Base-by-base conservation (phyloP, 768 basidiomycete species). In the Hygrophoropsis aurantiaca region DNA sequence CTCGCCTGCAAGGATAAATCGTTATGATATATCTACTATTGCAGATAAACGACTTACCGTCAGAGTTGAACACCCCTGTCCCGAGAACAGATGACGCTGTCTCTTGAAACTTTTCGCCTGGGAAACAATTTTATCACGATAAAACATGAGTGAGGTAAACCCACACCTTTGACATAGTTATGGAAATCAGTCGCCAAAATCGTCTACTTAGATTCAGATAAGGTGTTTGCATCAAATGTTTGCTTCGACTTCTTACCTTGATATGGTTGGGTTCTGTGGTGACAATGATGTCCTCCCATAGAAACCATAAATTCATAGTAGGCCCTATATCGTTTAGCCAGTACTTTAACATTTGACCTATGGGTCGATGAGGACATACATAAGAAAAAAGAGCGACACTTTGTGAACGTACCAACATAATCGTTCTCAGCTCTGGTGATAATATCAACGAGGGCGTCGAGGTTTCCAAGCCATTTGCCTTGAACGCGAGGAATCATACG, bases 41-140 rank as follows among this genome's bases (percentile, higher is more conserved):
- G 13, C 2, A 18, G 16, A 10, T 19, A 34, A 27, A 20, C 7
- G 13, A 11, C 62, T 43, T 45, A 72, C 77, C 76, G 55, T 79
- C 77, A 2, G 76, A 72, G 50, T 79, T 81, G 61, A 83, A 82
- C 5, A 82, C 73, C 5, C 82, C 81, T 0, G 67, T 73, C 13
- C 80, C 80, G 13, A 80, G 56, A 11, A 79, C 60, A 10, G 57
- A 53, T 21, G 59, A 36, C 15, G 68, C 61, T 13, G 60, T 57
- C 34, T 57, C 49, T 33, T 56, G 56, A 44, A 74, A 70, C 13
- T 52, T 55, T 13, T 52, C 56, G 1, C 72, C 72, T 75, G 46
- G 6, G n/a, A 9, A 34, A 32, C 18, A 33, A 13, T 49, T 19
- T 49, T 7, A 27, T 24, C 2, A 40, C n/a, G 18, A 18, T 9